phyloP scores from a whole-genome alignment of 441 rosid genomes.

The Erysimum pusillum region DNA sequence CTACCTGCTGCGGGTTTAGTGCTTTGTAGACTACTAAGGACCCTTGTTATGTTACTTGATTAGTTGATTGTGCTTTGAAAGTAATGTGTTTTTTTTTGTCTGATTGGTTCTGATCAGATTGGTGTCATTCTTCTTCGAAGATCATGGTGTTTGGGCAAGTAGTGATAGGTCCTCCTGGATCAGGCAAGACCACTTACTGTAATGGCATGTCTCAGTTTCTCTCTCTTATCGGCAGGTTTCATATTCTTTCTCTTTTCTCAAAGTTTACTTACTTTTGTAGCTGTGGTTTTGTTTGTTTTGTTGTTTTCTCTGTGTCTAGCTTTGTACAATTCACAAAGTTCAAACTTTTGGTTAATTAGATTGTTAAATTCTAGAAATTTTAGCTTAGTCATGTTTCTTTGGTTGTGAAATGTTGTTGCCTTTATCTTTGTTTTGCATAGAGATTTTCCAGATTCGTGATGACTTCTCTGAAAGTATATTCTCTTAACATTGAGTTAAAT shows the following conservation, averaged over 20 bases:
- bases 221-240: slow-evolving; percentile 78
- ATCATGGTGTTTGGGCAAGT: slow-evolving; percentile 91
- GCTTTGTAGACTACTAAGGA: too few species aligned
- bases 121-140: not conserved
- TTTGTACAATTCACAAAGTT: slow-evolving; percentile 15
- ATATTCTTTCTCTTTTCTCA: slow-evolving; percentile 7
- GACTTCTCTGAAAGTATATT: not conserved
- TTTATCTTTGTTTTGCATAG: not conserved
- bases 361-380: slow-evolving; percentile 11
- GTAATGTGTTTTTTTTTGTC: not conserved
- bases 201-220: slow-evolving; percentile 99
- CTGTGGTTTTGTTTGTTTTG: not conserved
- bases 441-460: not conserved
- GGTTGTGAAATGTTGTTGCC: not conserved
- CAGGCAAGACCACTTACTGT: slow-evolving; percentile 96
- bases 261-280: slow-evolving; percentile 1
- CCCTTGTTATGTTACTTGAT: not conserved
- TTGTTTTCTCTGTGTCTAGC: slow-evolving; percentile 3
- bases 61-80: not conserved
- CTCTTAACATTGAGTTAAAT: not conserved
- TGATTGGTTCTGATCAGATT: slow-evolving; percentile 7
- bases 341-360: slow-evolving; percentile 10
- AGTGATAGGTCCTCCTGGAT: slow-evolving; percentile 95
- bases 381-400: not conserved
- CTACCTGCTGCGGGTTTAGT: too few species aligned